Conservation (phyloP, 2,329 filamentous ascomycete species). For the Biscogniauxia mediterranea region DNA sequence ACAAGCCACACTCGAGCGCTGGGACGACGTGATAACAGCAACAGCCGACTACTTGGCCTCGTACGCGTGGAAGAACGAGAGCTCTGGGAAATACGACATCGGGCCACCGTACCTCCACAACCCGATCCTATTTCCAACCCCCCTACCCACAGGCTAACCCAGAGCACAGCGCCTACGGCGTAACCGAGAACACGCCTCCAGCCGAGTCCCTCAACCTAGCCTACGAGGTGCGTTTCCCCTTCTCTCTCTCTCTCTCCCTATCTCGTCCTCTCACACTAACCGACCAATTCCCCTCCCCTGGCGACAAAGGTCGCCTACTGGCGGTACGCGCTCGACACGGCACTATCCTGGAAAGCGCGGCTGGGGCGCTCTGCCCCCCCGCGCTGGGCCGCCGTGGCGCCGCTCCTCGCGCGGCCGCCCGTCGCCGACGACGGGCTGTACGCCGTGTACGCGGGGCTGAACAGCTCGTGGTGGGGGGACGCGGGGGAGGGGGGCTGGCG, state of each 20-base stretch:
- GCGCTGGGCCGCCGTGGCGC: constrained; percentile 40
- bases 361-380: constrained; percentile 37
- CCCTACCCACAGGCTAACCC: too few relatives aligned
- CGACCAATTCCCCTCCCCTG: too few relatives aligned
- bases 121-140: not conserved
- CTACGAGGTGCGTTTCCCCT: constrained; percentile 38
- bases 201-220: constrained; percentile 45
- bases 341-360: constrained; percentile 41
- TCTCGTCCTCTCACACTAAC: not conserved
- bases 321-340: constrained; percentile 48
- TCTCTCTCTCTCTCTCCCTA: too few relatives aligned
- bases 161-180: constrained; percentile 40
- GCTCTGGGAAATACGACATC: constrained; percentile 36
- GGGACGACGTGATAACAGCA: constrained; percentile 28
- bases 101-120: constrained; percentile 39
- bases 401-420: constrained; percentile 44
- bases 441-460: constrained; percentile 46
- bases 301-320: constrained; percentile 40
- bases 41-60: constrained; percentile 33
- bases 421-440: constrained; percentile 43
- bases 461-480: constrained; percentile 43
- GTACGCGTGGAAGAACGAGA: constrained; percentile 32
- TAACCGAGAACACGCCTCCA: constrained; percentile 50
- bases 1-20: constrained; percentile 24
- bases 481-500: constrained; percentile 33